phyloP scores from a whole-genome alignment of 208 protist genomes.

The Leishmania tarentolae region DNA sequence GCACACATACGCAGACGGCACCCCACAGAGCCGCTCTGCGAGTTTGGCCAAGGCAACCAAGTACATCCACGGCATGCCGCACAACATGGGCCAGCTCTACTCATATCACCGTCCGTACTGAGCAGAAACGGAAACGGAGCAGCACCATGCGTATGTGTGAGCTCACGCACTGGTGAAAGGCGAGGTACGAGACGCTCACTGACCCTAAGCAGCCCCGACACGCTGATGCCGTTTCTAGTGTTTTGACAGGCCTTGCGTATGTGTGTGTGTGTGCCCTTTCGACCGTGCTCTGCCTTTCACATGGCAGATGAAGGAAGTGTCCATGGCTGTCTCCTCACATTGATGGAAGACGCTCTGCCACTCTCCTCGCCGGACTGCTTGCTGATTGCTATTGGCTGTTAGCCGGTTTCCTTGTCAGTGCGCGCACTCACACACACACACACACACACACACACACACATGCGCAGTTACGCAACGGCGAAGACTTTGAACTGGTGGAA shows the following conservation, averaged over 20 bases:
- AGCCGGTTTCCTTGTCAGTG: not conserved
- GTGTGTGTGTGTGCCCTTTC: not conserved
- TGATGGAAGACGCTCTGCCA: not conserved
- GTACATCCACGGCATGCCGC: constrained; percentile 45
- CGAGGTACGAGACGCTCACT: not conserved
- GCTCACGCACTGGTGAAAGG: not conserved
- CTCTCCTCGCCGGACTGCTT: not conserved
- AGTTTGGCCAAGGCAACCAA: constrained; percentile 28
- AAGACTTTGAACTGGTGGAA: not conserved
- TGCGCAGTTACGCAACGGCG: not conserved
- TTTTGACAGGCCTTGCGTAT: not conserved
- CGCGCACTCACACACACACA: not conserved
- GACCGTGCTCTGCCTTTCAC: not conserved
- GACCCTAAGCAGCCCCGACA: not conserved
- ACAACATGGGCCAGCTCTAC: constrained; percentile 89
- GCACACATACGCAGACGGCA: constrained; percentile 35
- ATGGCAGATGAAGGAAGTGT: not conserved
- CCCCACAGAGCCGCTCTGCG: constrained; percentile 18
- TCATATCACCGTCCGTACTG: constrained; percentile 89
- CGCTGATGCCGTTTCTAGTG: not conserved
- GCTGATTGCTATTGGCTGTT: not conserved
- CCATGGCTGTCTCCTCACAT: not conserved
- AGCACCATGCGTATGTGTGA: not conserved
- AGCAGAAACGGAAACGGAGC: not conserved
- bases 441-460: constrained; percentile 1